Evolutionary conservation across 306 rosid genomes (phyloP).

Genomic region (Cucurbita ficifolia): DNA sequence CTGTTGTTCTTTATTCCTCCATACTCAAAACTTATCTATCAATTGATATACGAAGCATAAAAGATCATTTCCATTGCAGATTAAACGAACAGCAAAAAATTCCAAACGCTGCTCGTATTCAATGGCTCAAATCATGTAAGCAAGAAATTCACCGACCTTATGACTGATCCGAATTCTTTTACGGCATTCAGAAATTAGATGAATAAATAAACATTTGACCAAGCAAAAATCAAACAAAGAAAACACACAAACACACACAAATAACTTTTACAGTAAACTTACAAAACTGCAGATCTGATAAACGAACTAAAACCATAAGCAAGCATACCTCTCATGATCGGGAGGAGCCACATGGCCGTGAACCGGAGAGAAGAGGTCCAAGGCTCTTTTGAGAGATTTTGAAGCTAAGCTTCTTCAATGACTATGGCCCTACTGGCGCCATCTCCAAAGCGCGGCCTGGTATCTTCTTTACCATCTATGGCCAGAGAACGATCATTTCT

Average conservation of each 20-base stretch:
- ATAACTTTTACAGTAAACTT: neutral
- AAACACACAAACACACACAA: neutral
- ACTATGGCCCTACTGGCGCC: constrained; percentile 84
- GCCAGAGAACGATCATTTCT: neutral
- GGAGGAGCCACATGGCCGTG: constrained; percentile 61
- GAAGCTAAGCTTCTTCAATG: constrained; percentile 84
- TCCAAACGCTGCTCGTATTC: neutral
- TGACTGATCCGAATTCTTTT: constrained; percentile 51
- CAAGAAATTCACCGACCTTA: constrained; percentile 48
- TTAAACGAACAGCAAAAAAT: neutral
- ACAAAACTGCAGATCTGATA: neutral
- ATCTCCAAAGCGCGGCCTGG: constrained; percentile 37
- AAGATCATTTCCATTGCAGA: neutral
- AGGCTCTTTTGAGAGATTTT: constrained; percentile 81
- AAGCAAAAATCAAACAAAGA: neutral
- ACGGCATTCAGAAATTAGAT: constrained; percentile 23
- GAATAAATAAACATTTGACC: neutral
- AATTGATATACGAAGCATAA: neutral
- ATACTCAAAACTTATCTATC: constrained; percentile 55
- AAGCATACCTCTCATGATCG: constrained; percentile 43
- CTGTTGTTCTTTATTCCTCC: constrained; percentile 35
- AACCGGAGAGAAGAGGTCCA: constrained; percentile 81
- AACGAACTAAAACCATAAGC: neutral
- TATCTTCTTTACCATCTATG: constrained; percentile 13
- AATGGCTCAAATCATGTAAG: neutral